Evolutionary conservation across 768 basidiomycete genomes (phyloP), one percentile per base, ranked within the genome.

Genomic region (Galerina sulciceps): DNA sequence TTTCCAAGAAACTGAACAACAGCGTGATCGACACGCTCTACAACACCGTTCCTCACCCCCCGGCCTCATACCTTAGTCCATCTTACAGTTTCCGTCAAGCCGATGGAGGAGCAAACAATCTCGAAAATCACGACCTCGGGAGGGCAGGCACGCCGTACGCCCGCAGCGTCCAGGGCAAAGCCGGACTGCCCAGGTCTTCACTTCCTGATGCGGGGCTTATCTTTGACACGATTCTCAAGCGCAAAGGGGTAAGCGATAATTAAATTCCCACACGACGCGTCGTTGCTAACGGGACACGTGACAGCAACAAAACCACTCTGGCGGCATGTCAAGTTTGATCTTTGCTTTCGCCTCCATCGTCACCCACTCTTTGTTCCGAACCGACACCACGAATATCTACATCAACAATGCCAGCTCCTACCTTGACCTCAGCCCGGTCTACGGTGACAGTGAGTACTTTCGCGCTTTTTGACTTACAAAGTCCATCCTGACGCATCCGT

Each of bases 261-360:
- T n/a, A 47, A 47, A 47, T 20, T 47, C 23, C 14, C 23, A 26
- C 46, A 22, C 46, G 2, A 14, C 34, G 5, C n/a, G 20, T 10
- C 13, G 6, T 11, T 31, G 23, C 23, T 47, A 22, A 31, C 23
- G 5, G 5, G 0, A 1, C 53, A 40, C 26, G 42, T 42, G 26
- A 31, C 59, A 77, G 67, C 75, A 72, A 57, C 60, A 71, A 36
- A 67, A 75, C 20, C 85, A 86, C 64, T 75, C 80, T 1, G 80
- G 79, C 6, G 89, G 88, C 20, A 79, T 86, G 58, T 88, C 85
- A 13, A 82, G 79, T 64, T 63, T 87, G 43, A 82, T 85, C 64
- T 89, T 89, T 63, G 85, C 88, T 1, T 89, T 87, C 61, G 89
- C 87, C 3, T 76, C 85, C 34, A 71, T 88, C 41, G 78, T 89